phyloP scores from a whole-genome alignment of 2,329 filamentous ascomycete genomes.

The Fusarium sp. region DNA sequence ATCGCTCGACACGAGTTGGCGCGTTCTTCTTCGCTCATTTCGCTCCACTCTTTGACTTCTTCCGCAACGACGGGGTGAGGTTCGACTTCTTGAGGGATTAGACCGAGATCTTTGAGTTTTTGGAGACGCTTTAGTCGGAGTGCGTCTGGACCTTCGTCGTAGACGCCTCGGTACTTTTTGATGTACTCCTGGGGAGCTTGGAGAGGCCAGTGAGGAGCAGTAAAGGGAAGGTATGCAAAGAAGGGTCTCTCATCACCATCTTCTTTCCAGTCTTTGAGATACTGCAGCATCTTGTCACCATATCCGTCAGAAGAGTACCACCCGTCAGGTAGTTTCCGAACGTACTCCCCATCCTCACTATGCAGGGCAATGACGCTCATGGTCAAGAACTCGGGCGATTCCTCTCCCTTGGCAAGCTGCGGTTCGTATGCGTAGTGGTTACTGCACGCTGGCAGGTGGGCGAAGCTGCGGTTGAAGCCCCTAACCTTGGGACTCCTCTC shows the following conservation, averaged over 20 bases:
- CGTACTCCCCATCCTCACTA: constrained; percentile 28
- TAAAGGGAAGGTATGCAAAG: constrained; percentile 57
- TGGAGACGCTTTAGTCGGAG: constrained; percentile 58
- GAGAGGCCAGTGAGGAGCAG: constrained; percentile 73
- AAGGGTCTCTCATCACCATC: constrained; percentile 45
- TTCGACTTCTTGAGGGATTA: constrained; percentile 50
- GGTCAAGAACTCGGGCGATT: constrained; percentile 29
- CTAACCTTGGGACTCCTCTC: constrained; percentile 27
- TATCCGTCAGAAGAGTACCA: constrained; percentile 62
- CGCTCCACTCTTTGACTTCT: constrained; percentile 20
- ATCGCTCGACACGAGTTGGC: constrained; percentile 43
- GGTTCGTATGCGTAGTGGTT: constrained; percentile 58
- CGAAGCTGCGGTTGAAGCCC: constrained; percentile 71
- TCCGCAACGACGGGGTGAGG: constrained; percentile 32
- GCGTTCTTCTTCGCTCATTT: constrained; percentile 16
- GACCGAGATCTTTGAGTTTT: constrained; percentile 56
- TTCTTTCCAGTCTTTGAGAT: constrained; percentile 48
- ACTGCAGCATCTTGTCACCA: constrained; percentile 58
- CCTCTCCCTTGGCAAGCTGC: constrained; percentile 21
- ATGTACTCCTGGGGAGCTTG: constrained; percentile 68
- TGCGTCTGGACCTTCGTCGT: constrained; percentile 70
- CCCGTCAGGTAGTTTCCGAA: constrained; percentile 49
- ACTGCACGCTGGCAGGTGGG: constrained; percentile 70
- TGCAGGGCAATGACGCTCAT: constrained; percentile 37
- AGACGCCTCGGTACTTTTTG: constrained; percentile 68